Evolutionary conservation across 2,329 filamentous ascomycete species (phyloP), one percentile per base, ranked within the genome.

Genomic region (Celoporthe dispersa): DNA sequence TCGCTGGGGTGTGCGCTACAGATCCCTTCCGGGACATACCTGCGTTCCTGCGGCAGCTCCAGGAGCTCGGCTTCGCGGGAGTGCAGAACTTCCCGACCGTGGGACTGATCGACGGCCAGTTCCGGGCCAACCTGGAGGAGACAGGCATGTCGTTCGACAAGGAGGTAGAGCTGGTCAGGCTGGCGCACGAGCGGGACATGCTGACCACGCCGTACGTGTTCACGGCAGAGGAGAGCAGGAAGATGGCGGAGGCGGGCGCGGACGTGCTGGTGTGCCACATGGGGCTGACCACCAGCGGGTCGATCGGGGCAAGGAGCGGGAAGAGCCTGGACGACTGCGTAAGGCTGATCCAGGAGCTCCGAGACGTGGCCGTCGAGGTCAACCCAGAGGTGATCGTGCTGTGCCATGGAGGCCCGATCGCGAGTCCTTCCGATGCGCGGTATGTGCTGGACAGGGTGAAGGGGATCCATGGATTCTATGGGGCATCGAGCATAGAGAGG

Each of bases 31-130:
- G 88, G 39, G 82, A 85, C 69, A 91, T 92, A 77, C 79, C 84
- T 2, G 75, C 78, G 6, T 92, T 93, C 75, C 81, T 92, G 22
- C 76, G 78, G 25, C 84, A 92, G 75, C 80, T 93, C 48, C 85
- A 86, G 68, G 84, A 84, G 1, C 78, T 91, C 22, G 91, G 91
- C 0, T 92, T 93, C 73, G 86, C 87, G 1, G 91, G 91, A 1
- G 84, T 92, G 19, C 91, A 93, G 77, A 93, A 93, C 75, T 93
- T 93, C 76, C 91, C 91, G 0, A 92, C 91, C 0, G 90, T 92
- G 1, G 91, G 91, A 0, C 80, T 93, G 31, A 89, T 92, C 48
- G 91, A 93, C 77, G 90, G 90, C 1, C 83, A 83, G 16, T 92
- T 93, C 76, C 84, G 91, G 16, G 83, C 84, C 31, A 90, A 90